phyloP scores from a whole-genome alignment of 495 filamentous ascomycete species.

The Daldinia decipiens region DNA sequence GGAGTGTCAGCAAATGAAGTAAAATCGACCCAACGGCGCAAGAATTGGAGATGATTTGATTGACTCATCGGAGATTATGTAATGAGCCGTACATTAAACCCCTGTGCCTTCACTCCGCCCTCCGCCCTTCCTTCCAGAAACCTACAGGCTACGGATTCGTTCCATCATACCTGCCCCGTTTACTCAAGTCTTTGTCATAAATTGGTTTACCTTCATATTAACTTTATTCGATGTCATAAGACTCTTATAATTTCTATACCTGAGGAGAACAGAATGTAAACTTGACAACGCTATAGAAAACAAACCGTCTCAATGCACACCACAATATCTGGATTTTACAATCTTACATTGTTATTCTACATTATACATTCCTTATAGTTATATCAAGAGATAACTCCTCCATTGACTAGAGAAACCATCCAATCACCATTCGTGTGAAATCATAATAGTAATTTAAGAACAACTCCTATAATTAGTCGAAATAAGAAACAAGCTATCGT shows the following conservation, averaged over 20 bases:
- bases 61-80: slow-evolving; percentile 17
- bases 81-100: not conserved
- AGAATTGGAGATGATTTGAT: slow-evolving; percentile 15
- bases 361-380: not conserved
- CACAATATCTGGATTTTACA: not conserved
- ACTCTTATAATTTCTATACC: too few relatives aligned
- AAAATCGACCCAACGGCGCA: not conserved
- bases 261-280: not conserved
- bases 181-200: too few relatives aligned
- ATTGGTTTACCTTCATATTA: too few relatives aligned
- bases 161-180: too few relatives aligned
- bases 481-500: too few relatives aligned
- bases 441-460: too few relatives aligned
- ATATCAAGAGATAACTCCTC: not conserved
- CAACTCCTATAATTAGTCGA: too few relatives aligned
- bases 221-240: not conserved
- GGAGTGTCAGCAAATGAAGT: not conserved
- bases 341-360: not conserved
- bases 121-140: not conserved
- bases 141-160: too few relatives aligned
- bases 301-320: not conserved
- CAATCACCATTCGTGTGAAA: too few relatives aligned
- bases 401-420: too few relatives aligned
- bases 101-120: not conserved
- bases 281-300: not conserved